Evolutionary conservation across 2,329 filamentous ascomycete genomes (phyloP).

Genomic region (Scytalidium sp.): DNA sequence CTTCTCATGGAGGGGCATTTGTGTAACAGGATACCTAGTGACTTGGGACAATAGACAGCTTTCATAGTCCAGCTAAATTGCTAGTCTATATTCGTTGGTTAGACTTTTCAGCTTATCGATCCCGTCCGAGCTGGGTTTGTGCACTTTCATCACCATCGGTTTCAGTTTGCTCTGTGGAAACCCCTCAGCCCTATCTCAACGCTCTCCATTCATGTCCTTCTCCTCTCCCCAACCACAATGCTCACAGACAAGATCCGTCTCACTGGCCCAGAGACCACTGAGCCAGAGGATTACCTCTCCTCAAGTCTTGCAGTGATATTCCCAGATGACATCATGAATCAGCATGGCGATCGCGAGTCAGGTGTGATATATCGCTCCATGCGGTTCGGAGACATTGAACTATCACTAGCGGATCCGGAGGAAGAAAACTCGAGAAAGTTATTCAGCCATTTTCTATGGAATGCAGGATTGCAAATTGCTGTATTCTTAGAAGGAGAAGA

Average conservation of each 20-base stretch:
- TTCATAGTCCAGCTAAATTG: too few relatives aligned
- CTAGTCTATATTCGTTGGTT: too few relatives aligned
- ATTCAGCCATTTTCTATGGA: constrained; percentile 75
- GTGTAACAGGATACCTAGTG: too few relatives aligned
- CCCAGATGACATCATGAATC: constrained; percentile 63
- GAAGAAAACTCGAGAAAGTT: constrained; percentile 53
- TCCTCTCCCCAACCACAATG: constrained; percentile 37
- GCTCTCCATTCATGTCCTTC: too few relatives aligned
- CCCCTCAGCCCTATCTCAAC: too few relatives aligned
- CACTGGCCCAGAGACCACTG: constrained; percentile 32
- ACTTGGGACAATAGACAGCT: too few relatives aligned
- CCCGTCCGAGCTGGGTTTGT: too few relatives aligned
- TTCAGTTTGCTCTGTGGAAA: too few relatives aligned
- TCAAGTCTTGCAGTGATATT: constrained; percentile 62
- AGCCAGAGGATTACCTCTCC: constrained; percentile 59
- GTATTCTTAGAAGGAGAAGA: constrained; percentile 46
- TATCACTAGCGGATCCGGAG: constrained; percentile 37
- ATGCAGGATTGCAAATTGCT: constrained; percentile 55
- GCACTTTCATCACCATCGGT: too few relatives aligned
- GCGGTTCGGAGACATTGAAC: constrained; percentile 16
- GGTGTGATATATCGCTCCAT: background rate
- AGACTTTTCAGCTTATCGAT: too few relatives aligned
- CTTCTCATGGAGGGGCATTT: background rate
- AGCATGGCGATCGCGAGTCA: constrained; percentile 56
- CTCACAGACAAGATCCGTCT: constrained; percentile 44